Evolutionary conservation across 768 basidiomycete species (phyloP).

Genomic region (Coprinopsis sp.): DNA sequence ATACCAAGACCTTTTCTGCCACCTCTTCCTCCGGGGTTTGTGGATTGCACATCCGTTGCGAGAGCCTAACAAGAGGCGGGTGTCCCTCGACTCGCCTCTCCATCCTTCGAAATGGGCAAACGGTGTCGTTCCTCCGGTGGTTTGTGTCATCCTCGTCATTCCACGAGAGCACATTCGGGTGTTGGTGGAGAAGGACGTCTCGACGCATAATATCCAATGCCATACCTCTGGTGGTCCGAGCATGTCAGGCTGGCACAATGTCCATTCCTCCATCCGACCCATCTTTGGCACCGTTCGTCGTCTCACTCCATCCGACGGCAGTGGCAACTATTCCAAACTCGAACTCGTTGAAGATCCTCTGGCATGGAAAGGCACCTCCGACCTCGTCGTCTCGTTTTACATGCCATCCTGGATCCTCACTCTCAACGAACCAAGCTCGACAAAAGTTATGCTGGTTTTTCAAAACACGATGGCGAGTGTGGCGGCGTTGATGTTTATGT

Average conservation of each 20-base stretch:
- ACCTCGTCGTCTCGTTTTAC: constrained; percentile 33
- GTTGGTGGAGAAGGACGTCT: constrained; percentile 17
- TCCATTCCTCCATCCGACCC: constrained; percentile 29
- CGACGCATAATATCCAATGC: constrained; percentile 33
- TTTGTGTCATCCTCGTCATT: constrained; percentile 30
- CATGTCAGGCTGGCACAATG: constrained; percentile 19
- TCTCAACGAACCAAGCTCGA: too few relatives aligned
- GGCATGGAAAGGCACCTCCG: constrained; percentile 28
- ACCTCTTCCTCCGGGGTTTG: constrained; percentile 37
- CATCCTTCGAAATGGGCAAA: constrained; percentile 13
- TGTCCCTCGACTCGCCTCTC: not conserved
- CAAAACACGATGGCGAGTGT: constrained; percentile 15
- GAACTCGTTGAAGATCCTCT: constrained; percentile 26
- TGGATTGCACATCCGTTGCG: constrained; percentile 7
- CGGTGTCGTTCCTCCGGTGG: constrained; percentile 27
- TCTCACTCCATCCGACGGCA: too few relatives aligned
- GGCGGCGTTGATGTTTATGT: constrained; percentile 13
- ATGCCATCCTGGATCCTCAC: constrained; percentile 29
- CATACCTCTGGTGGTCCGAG: constrained; percentile 23
- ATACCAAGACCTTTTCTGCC: constrained; percentile 43
- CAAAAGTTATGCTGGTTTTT: constrained; percentile 23
- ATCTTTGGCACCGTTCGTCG: constrained; percentile 25
- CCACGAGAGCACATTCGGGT: constrained; percentile 25
- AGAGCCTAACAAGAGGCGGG: constrained; percentile 9
- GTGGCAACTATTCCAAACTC: not conserved